Evolutionary conservation across 1,284 basidiomycete genomes (phyloP).

Genomic region (Neonothopanus nambi): DNA sequence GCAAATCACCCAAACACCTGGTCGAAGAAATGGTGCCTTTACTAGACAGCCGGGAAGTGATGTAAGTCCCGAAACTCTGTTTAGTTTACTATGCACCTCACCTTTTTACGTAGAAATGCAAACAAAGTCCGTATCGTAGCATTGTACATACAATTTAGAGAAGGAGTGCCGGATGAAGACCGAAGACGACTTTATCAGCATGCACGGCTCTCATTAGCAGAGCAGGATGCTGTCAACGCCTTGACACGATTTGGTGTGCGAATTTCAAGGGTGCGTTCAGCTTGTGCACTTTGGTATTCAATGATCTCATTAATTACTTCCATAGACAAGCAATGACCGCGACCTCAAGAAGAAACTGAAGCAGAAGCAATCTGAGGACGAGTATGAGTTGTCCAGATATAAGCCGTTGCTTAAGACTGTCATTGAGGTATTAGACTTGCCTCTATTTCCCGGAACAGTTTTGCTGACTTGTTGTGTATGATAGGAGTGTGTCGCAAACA

Average conservation of each 20-base stretch:
- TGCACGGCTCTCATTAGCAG: conserved; percentile 84
- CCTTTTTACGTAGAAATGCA: conserved; percentile 54
- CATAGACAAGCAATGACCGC: conserved; percentile 66
- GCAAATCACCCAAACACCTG: conserved; percentile 87
- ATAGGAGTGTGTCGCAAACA: conserved; percentile 81
- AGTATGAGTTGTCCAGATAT: conserved; percentile 95
- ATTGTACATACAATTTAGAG: conserved; percentile 92
- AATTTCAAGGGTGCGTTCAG: conserved; percentile 71
- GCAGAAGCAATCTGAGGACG: conserved; percentile 79
- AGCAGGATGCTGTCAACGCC: conserved; percentile 95
- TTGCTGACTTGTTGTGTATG: conserved; percentile 8
- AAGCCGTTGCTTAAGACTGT: conserved; percentile 86
- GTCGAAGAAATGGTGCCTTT: conserved; percentile 99
- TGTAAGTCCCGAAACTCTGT: conserved; percentile 47
- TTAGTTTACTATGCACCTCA: conserved; percentile 7
- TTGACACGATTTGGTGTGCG: conserved; percentile 82
- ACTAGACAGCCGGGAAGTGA: conserved; percentile 82
- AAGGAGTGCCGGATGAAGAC: conserved; percentile 98
- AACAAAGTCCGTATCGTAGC: conserved; percentile 98
- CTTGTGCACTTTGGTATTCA: conserved; percentile 1
- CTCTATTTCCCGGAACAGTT: not conserved
- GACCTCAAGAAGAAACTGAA: conserved; percentile 82
- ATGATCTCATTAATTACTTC: not conserved
- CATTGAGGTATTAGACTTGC: conserved; percentile 60
- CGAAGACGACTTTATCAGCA: conserved; percentile 94